Base-by-base conservation (phyloP, 2,329 filamentous ascomycete species). In the Fulvia fulva region DNA sequence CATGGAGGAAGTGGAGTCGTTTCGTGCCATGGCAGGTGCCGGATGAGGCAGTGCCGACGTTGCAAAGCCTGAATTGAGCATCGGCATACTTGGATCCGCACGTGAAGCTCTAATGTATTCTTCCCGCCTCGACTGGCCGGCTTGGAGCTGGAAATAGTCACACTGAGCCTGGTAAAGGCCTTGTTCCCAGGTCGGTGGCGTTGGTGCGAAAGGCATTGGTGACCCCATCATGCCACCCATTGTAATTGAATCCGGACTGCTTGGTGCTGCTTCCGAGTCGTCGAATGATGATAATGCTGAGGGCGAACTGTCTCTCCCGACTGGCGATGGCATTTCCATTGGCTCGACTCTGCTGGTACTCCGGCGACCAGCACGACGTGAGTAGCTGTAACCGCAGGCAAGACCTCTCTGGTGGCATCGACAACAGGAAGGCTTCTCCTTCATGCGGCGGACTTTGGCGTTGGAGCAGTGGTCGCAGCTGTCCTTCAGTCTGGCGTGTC, bases 301-400 rank as follows among this genome's bases (percentile, higher is more conserved):
- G 5, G 55, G 45, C 2, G 55, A 34, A 6, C 19, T 45, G 12
- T 51, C 6, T 26, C 47, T 22, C 12, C n/a, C 19, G 12, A 32
- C 16, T 26, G 54, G 22, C 32, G 54, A 56, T 23, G 47, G 21
- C 21, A 21, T 43, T 19, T 41, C 16, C 28, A n/a, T 16, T 56
- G 16, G 21, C 28, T 55, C 51, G 12, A 19, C 56, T 43, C 44
- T 55, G 45, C 47, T 55, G 19, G 52, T 59, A 12, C 57, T 62
- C 25, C 61, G 59, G 37, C 63, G 58, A 21, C 65, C 65, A 30
- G 63, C 65, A 54, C 65, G 61, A 11, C 65, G 54, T 5, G 64
- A 66, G 28, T 58, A 63, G 57, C 61, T 64, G 58, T 67, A 67
- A 34, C 57, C 53, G 53, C 65, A 67, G 22, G 58, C 32, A 16